A percentile compares a stretch with the other conserved stretches of the same genome.
Evolutionary conservation across 2,329 filamentous ascomycete species (phyloP).

Genomic region (Graphilbum sp.): DNA sequence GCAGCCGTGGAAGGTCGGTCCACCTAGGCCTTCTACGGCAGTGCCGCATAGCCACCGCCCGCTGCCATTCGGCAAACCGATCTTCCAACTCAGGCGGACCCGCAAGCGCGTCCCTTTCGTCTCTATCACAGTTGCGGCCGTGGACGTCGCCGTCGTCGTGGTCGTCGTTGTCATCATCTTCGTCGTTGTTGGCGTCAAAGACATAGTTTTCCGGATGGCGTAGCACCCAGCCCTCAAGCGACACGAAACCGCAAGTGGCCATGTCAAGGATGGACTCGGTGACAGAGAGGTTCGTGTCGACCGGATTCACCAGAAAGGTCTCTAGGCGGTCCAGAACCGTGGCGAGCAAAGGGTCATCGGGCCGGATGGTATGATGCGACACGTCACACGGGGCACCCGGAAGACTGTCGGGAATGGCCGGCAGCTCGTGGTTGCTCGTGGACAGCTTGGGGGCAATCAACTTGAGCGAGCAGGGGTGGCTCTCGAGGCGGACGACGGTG

Average conservation of each 20-base stretch:
- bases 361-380: conserved; percentile 42
- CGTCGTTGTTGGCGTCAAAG: conserved; percentile 30
- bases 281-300: conserved; percentile 78
- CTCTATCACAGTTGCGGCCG: too few relatives aligned
- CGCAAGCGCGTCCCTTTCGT: too few relatives aligned
- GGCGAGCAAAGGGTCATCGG: conserved; percentile 45
- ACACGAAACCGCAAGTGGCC: conserved; percentile 69
- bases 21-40: conserved; percentile 38
- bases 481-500: conserved; percentile 50
- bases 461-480: conserved; percentile 55
- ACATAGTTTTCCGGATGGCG: conserved; percentile 51
- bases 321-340: conserved; percentile 52
- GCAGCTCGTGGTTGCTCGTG: conserved; percentile 37
- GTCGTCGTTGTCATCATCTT: conserved; percentile 22
- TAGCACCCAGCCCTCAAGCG: conserved; percentile 79
- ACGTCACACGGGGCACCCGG: conserved; percentile 46
- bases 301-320: conserved; percentile 74
- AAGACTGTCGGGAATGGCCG: conserved; percentile 36
- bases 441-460: conserved; percentile 46
- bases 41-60: conserved; percentile 28
- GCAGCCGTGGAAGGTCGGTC: conserved; percentile 35
- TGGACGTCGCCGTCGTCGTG: too few relatives aligned
- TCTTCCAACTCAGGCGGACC: conserved; percentile 16
- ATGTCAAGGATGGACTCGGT: conserved; percentile 73
- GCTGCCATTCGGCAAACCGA: conserved; percentile 24